Evolutionary conservation across 331 rosid genomes (phyloP), one percentile per base, ranked within the genome.

Genomic region (Acacia pycnantha): DNA sequence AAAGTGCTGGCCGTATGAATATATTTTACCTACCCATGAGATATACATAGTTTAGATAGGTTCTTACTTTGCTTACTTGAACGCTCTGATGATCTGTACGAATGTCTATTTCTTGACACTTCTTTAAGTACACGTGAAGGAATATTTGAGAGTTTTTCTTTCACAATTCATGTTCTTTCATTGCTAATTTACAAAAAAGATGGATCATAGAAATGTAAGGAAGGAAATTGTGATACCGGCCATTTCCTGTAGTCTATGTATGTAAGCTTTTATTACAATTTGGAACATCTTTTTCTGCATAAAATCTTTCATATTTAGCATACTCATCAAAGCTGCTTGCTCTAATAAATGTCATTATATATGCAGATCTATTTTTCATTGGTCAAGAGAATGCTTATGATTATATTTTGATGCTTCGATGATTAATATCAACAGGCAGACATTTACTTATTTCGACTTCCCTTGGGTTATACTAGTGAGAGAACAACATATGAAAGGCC

Each of bases 381-480:
- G 61, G 53, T 29, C 31, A 40, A 59, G 64, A 51, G 70, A 21
- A 4, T 80, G 56, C 59, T 22, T 53, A 73, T 40, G 73, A 2
- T 82, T 73, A 5, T 43, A 51, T 61, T 40, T 58, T 22, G 24
- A 6, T 43, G 41, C 14, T 4, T 37, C 19, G 40, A 27, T 82
- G 4, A 54, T 26, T 82, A 8, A 51, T 62, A 70, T 67, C 22
- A 15, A 72, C 62, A 59, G 43, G 70, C 74, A 73, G 54, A 22
- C 41, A 81, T 33, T 61, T 3, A 69, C 51, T 53, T 24, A 35
- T 27, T 72, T 41, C 19, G 3, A 44, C 76, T 62, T 87, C 53
- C 69, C 67, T 81, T 64, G 76, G 85, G 90, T 27, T 53, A 50
- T 54, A 16, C n/a, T 58, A 3, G 1, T 79, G 48, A 24, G 77